A percentile compares a stretch with the other conserved stretches of the same genome.
Evolutionary conservation across 371 early-diverging fungal species (phyloP).

Genomic region (Zychaea mexicana): DNA sequence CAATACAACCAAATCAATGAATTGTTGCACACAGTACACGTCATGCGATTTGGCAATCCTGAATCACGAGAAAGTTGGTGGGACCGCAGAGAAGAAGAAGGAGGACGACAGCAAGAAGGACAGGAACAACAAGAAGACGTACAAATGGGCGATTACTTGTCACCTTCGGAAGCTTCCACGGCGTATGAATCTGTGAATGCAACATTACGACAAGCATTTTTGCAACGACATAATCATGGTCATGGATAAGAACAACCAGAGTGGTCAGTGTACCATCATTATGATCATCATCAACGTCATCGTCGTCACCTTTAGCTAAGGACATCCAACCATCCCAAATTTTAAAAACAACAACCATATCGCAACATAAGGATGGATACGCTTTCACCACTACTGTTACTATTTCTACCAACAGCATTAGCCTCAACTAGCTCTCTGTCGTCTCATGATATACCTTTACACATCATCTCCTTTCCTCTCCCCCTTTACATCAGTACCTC

Average conservation of each 20-base stretch:
- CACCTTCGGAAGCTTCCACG: not conserved
- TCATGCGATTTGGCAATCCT: conserved; percentile 28
- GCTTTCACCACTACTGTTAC: no score
- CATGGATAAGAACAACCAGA: not conserved
- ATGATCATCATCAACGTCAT: not conserved
- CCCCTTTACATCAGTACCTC: no score
- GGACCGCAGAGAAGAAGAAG: conserved; percentile 1
- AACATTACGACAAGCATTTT: conserved; percentile 19
- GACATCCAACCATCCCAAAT: not conserved
- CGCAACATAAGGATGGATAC: no score
- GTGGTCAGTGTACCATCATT: not conserved
- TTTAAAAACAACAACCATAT: not conserved
- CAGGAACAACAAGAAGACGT: not conserved
- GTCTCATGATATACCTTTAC: no score
- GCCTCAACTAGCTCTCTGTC: no score
- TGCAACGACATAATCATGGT: conserved; percentile 14
- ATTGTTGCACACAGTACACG: conserved; percentile 18
- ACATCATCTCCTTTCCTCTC: no score
- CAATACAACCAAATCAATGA: conserved; percentile 25
- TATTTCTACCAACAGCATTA: no score
- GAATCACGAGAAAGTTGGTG: conserved; percentile 26
- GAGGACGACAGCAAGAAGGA: not conserved
- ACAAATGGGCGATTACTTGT: not conserved
- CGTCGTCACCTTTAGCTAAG: not conserved
- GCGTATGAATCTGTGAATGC: conserved; percentile 17